Evolutionary conservation across 495 filamentous ascomycete genomes (phyloP).

Genomic region (Lasiosphaeria hispida): DNA sequence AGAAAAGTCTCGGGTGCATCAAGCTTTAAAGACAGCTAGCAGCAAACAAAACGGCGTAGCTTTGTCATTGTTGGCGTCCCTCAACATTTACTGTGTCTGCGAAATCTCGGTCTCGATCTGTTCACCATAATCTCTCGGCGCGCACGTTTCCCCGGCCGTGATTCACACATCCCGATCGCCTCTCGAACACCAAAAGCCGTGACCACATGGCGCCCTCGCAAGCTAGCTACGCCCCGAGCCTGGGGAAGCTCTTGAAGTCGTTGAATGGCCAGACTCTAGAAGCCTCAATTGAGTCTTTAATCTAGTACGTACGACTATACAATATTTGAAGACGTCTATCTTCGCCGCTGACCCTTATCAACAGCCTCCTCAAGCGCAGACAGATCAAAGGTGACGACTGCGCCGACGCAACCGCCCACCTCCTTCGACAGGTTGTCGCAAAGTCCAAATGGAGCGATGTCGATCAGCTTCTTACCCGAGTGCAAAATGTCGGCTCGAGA

Average conservation of each 20-base stretch:
- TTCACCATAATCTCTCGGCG: background rate
- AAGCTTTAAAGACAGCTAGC: background rate
- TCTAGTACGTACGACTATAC: slow-evolving; percentile 57
- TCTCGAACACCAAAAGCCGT: background rate
- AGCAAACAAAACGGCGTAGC: background rate
- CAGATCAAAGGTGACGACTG: slow-evolving; percentile 86
- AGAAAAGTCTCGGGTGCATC: slow-evolving; percentile 1
- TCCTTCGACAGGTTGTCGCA: slow-evolving; percentile 79
- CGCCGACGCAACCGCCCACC: slow-evolving; percentile 83
- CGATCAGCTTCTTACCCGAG: slow-evolving; percentile 69
- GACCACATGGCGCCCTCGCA: slow-evolving; percentile 41
- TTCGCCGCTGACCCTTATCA: background rate
- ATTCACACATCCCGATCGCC: background rate
- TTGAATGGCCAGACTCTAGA: slow-evolving; percentile 70
- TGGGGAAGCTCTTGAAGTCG: slow-evolving; percentile 73
- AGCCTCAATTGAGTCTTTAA: slow-evolving; percentile 73
- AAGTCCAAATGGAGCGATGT: slow-evolving; percentile 69
- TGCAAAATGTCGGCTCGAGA: slow-evolving; percentile 70
- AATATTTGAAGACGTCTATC: background rate
- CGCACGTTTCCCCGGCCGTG: background rate
- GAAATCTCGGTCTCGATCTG: too few species aligned
- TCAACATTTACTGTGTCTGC: too few species aligned
- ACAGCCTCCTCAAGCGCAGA: slow-evolving; percentile 80
- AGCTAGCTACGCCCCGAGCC: slow-evolving; percentile 58
- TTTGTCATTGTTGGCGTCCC: too few species aligned